A percentile compares a stretch with the other conserved stretches of the same genome.
These are phyloP conservation scores for Hortaea werneckii DNA, from an alignment of 2,329 filamentous ascomycete species.

Conservation along the genomic window DNA sequence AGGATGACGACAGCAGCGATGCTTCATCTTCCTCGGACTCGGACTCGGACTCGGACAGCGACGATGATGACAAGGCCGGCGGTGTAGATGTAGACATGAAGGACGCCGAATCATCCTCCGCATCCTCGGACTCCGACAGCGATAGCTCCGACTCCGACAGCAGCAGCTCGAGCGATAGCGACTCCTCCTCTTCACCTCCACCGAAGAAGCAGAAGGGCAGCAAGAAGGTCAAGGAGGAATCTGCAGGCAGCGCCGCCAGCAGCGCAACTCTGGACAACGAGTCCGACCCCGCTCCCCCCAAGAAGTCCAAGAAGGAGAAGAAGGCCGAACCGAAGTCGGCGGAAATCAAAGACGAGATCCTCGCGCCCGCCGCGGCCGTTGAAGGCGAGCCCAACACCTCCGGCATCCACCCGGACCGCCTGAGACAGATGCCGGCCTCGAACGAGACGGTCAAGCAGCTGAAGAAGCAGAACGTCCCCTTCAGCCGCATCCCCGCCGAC, in stretches of 20 bases:
- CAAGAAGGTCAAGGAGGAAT: constrained; percentile 8
- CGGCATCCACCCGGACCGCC: constrained; percentile 31
- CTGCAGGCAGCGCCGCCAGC: constrained; percentile 27
- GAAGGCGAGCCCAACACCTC: constrained; percentile 19
- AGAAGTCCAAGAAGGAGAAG: constrained; percentile 11
- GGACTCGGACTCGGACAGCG: not conserved
- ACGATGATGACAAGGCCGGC: not conserved
- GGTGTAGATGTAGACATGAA: constrained; percentile 1
- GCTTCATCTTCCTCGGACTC: not conserved
- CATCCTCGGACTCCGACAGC: constrained; percentile 7
- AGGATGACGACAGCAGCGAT: constrained; percentile 9
- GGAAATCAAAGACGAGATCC: constrained; percentile 25
- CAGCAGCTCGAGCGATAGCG: constrained; percentile 12
- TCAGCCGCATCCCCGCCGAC: constrained; percentile 65
- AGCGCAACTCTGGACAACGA: constrained; percentile 19
- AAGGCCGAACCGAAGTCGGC: constrained; percentile 3
- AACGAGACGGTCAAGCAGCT: constrained; percentile 21
- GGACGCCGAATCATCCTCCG: not conserved
- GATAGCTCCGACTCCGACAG: constrained; percentile 7
- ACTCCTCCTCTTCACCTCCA: constrained; percentile 9
- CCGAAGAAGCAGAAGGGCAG: constrained; percentile 12
- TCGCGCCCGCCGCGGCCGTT: constrained; percentile 25
- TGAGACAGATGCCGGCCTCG: constrained; percentile 11
- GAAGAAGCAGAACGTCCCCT: constrained; percentile 56
- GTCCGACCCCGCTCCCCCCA: constrained; percentile 4